Conservation (phyloP, 768 basidiomycete species). For the Ramaria sp. region DNA sequence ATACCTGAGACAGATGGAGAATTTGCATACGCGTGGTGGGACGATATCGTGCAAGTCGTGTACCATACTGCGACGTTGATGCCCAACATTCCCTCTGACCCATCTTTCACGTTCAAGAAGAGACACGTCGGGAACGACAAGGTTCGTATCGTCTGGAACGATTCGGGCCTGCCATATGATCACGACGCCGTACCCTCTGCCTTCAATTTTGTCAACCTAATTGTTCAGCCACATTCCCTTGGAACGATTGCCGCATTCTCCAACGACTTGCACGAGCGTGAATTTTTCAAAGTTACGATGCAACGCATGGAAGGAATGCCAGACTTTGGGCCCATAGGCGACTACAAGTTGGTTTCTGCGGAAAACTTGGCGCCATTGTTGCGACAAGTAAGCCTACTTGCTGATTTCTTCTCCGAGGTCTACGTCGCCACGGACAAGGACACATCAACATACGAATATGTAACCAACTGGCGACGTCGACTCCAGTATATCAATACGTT, state of each 20-base stretch:
- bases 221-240: conserved; percentile 86
- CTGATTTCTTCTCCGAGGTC: conserved; percentile 85
- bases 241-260: conserved; percentile 80
- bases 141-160: conserved; percentile 96
- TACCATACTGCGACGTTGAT: conserved; percentile 97
- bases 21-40: conserved; percentile 99
- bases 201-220: conserved; percentile 96
- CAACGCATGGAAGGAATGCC: conserved; percentile 87
- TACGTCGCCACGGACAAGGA: conserved; percentile 67
- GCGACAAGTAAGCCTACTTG: conserved; percentile 75
- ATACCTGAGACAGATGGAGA: conserved; percentile 89
- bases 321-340: conserved; percentile 86
- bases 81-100: conserved; percentile 67
- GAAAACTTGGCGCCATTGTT: conserved; percentile 79
- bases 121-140: conserved; percentile 95
- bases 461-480: conserved; percentile 82
- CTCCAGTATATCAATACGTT: conserved; percentile 73
- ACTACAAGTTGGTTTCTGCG: conserved; percentile 90
- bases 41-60: conserved; percentile 89
- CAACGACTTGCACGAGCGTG: conserved; percentile 75
- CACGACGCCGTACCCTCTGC: conserved; percentile 89
- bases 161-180: conserved; percentile 77
- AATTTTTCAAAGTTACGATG: conserved; percentile 91
- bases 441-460: conserved; percentile 61
- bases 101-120: conserved; percentile 76